phyloP scores from a whole-genome alignment of 202 grass and related monocot species.

The Cymbopogon flexuosus region DNA sequence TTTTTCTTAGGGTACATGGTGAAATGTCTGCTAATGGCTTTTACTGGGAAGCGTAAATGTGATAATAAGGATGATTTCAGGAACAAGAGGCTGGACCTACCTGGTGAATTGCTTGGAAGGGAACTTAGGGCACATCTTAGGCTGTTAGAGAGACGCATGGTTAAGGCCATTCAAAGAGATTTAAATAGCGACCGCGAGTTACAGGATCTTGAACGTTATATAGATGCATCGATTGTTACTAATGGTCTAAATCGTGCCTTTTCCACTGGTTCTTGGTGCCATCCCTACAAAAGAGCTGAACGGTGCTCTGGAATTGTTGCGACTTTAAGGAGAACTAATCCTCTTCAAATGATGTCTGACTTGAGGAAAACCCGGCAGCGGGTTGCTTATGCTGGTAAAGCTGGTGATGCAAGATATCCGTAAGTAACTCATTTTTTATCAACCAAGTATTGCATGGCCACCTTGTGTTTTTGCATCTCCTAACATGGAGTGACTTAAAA shows the following conservation, averaged over 20 bases:
- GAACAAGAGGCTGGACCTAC: slow-evolving; percentile 83
- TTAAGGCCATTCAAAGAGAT: slow-evolving; percentile 92
- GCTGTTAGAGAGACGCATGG: slow-evolving; percentile 77
- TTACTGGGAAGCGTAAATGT: slow-evolving; percentile 74
- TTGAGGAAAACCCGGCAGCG: slow-evolving; percentile 90
- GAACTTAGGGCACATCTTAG: slow-evolving; percentile 89
- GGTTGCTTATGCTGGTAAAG: slow-evolving; percentile 95
- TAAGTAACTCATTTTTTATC: slow-evolving; percentile 49
- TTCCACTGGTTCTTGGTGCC: slow-evolving; percentile 88
- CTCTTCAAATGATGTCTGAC: slow-evolving; percentile 84
- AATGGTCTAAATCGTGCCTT: slow-evolving; percentile 91
- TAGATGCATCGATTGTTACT: slow-evolving; percentile 77
- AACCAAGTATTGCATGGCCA: slow-evolving; percentile 1
- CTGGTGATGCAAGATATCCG: slow-evolving; percentile 97
- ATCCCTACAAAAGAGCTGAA: slow-evolving; percentile 73
- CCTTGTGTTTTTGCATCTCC: slow-evolving; percentile 11
- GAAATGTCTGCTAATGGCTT: slow-evolving; percentile 81
- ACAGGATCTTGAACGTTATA: slow-evolving; percentile 50
- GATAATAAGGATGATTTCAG: slow-evolving; percentile 98
- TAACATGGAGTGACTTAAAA: slow-evolving; percentile 24
- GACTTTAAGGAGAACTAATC: slow-evolving; percentile 89
- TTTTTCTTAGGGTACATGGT: slow-evolving; percentile 92
- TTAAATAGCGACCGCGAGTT: slow-evolving; percentile 76
- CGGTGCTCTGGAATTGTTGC: slow-evolving; percentile 76
- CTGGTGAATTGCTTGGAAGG: slow-evolving; percentile 81